Base-by-base conservation (phyloP, 139 green algal genomes). In the Chlamydomonas urium region DNA sequence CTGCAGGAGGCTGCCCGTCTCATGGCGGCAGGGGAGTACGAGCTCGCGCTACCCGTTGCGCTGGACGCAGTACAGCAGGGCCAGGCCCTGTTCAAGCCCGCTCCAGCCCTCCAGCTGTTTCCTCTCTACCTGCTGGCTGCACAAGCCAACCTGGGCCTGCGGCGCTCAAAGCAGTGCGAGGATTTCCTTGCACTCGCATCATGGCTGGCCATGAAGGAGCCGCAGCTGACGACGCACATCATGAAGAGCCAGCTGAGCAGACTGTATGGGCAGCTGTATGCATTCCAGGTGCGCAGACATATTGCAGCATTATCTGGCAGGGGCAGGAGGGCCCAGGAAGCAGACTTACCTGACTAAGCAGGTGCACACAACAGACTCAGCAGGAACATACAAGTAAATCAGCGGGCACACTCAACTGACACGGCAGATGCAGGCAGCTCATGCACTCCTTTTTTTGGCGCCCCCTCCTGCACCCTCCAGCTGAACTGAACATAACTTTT, bases 231-330 rank as follows among this genome's bases (percentile, higher is more conserved):
- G 1, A 90, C 81, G 26, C 85, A 87, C 66, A 67, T 91, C 56
- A 95, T 95, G 90, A 84, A 83, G 69, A 82, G 75, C 31, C 88
- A 93, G 72, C 87, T 93, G n/a, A 86, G 72, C 69, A 62, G 90
- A 6, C 75, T 93, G 62, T 93, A 90, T 71, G 90, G 90, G 35
- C 88, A 93, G 81, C 82, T 95, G 67, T 90, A 93, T 60, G 84
- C 88, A 1, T 79, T 91, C 68, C 80, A 89, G 75, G 85, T 83
- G 28, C 31, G 45, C 21, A 26, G 17, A 26, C 45, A 56, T 56
- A 56, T 56, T 56, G 45, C 17, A 56, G 45, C 45, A 17, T 21
- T 56, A 56, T 17, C 45, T 26, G 21, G 17, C 45, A 21, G 45
- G 45, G 17, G 21, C 45, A 14, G 42, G 14, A 50, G 42, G 42